phyloP scores from a whole-genome alignment of 129 eudicot species.

The Artemisia annua region DNA sequence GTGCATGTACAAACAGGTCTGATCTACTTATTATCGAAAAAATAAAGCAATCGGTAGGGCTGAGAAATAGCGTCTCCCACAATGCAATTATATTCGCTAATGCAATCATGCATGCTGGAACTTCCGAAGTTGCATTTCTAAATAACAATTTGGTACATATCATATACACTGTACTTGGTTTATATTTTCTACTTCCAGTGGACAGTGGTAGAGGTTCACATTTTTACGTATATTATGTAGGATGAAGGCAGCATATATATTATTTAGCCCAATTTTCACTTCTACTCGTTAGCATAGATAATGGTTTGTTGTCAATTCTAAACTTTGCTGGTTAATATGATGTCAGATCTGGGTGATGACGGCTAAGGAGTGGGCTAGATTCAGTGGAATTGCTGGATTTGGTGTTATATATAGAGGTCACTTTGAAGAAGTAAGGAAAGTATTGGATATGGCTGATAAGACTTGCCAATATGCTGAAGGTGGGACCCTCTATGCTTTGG shows the following conservation, averaged over 20 bases:
- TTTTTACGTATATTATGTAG: no score
- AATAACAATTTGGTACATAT: slow-evolving; percentile 86
- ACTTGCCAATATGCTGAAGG: not conserved
- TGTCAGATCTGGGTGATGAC: no score
- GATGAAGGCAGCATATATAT: no score
- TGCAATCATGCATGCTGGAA: slow-evolving; percentile 99
- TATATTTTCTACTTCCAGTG: no score
- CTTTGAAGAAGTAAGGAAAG: slow-evolving; percentile 84
- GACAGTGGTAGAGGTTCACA: no score
- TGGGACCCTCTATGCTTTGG: not conserved
- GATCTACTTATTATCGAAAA: slow-evolving; percentile 94
- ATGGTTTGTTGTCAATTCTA: no score
- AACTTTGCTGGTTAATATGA: no score
- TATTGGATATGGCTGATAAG: slow-evolving; percentile 34
- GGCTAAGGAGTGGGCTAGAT: no score
- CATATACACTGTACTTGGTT: no score
- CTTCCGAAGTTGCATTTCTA: slow-evolving; percentile 87
- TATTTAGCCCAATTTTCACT: no score
- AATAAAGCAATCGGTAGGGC: slow-evolving; percentile 92
- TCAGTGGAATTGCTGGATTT: not conserved
- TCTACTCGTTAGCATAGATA: no score
- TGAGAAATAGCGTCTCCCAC: slow-evolving; percentile 97
- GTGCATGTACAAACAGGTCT: slow-evolving; percentile 49
- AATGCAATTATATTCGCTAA: slow-evolving; percentile 96
- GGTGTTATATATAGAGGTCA: slow-evolving; percentile 55